Conservation (phyloP, 805 yeast species). For the Torulaspora maleeae region DNA sequence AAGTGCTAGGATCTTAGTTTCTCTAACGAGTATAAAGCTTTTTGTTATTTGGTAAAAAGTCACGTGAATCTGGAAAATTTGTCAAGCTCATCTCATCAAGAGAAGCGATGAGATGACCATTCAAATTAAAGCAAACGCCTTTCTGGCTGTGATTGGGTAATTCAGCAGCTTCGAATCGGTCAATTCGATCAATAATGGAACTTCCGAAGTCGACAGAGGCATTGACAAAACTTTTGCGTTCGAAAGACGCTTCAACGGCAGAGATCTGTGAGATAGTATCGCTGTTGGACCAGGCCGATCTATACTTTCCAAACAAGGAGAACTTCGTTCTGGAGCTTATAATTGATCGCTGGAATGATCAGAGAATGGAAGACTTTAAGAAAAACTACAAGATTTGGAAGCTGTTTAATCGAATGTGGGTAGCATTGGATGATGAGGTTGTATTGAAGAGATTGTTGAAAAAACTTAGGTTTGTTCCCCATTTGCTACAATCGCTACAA, state of each 20-base stretch:
- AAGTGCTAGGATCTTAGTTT: neutral
- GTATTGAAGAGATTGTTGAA: constrained; percentile 41
- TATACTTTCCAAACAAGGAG: constrained; percentile 52
- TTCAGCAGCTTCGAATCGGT: too few species aligned
- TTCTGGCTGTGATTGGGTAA: too few species aligned
- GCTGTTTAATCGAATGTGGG: constrained; percentile 43
- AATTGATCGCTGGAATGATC: constrained; percentile 55
- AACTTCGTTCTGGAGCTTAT: constrained; percentile 55
- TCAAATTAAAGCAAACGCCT: too few species aligned
- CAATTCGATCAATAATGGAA: constrained; percentile 5
- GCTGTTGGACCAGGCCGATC: constrained; percentile 35
- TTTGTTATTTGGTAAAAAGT: neutral
- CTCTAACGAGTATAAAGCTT: neutral
- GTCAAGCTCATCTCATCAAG: constrained; percentile 17
- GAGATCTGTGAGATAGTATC: constrained; percentile 40
- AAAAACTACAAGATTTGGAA: constrained; percentile 46
- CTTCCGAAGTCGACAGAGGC: constrained; percentile 42
- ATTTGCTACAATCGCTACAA: constrained; percentile 21
- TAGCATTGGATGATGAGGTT: constrained; percentile 23
- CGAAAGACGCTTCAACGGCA: constrained; percentile 43
- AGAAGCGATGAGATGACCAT: neutral
- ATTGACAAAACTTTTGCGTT: constrained; percentile 54
- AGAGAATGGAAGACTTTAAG: constrained; percentile 42
- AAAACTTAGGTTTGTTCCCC: constrained; percentile 39
- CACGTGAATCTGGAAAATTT: constrained; percentile 11